Conservation (phyloP, 257 asterid genomes). For the Voacanga thouarsii region DNA sequence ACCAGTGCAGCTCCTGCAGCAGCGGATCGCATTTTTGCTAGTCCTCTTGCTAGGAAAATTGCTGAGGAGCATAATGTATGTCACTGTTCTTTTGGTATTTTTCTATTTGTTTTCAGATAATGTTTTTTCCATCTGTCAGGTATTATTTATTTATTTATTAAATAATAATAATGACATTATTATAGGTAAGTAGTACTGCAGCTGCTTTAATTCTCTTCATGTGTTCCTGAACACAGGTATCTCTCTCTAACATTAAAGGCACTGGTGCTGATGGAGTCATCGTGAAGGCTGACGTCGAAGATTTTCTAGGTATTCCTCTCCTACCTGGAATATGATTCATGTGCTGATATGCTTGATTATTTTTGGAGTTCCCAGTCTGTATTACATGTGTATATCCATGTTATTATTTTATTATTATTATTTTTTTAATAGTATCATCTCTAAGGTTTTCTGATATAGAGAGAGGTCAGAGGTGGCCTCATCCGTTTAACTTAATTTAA, state of each 20-base stretch:
- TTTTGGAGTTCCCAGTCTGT: background rate
- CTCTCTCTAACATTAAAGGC: slow-evolving; percentile 79
- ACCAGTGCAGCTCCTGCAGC: slow-evolving; percentile 51
- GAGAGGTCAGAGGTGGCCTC: background rate
- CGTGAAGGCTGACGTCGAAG: slow-evolving; percentile 95
- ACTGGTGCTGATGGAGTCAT: slow-evolving; percentile 96
- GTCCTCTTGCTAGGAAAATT: slow-evolving; percentile 88
- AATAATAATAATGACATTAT: too few relatives aligned
- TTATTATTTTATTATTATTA: too few relatives aligned
- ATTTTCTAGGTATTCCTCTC: slow-evolving; percentile 68
- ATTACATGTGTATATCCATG: background rate
- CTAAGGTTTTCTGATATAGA: background rate
- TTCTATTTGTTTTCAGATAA: background rate
- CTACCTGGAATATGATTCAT: background rate
- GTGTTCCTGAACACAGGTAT: slow-evolving; percentile 46
- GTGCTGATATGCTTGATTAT: slow-evolving; percentile 3
- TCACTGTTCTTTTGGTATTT: background rate
- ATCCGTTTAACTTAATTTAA: background rate
- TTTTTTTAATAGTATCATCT: background rate
- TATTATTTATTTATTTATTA: background rate
- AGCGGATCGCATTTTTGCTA: slow-evolving; percentile 79
- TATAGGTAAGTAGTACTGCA: background rate
- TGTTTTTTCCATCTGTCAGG: background rate
- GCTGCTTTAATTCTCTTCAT: slow-evolving; percentile 2
- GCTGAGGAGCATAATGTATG: slow-evolving; percentile 82